Evolutionary conservation across 345 rosid species (phyloP), one percentile per base, ranked within the genome.

Genomic region (Cardamine occulta): DNA sequence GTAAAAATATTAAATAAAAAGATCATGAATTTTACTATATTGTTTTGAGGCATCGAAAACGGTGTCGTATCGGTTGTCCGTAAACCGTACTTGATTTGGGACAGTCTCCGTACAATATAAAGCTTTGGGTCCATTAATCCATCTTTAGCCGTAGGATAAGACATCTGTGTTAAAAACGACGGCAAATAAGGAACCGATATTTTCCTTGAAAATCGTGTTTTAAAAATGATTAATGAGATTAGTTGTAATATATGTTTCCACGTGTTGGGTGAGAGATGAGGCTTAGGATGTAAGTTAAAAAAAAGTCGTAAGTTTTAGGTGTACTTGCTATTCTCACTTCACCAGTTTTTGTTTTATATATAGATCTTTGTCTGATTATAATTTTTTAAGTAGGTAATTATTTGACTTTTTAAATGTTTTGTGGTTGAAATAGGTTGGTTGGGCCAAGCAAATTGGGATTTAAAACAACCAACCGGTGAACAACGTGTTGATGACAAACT

Each of bases 371-470:
- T 42, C 68, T 32, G 55, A 51, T 60, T 60, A 40, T 51, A 19
- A 39, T 29, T 51, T 39, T 6, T 6, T 49, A 49, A 29, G 13
- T 40, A 42, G 7, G 47, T 59, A 32, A 56, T 13, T 69, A 32
- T 53, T 62, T 69, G 8, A 17, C n/a, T 68, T 76, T 49, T 12
- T 52, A 31, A 8, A 44, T 69, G 32, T 73, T 74, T 63, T 60
- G 17, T 45, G 70, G 64, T 62, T 70, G 61, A 52, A 78, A 83
- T 79, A 80, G 85, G 84, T 19, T 82, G 87, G 91, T 68, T 84
- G 67, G 73, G 57, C 78, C 89, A 80, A 62, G 74, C 77, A 9
- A 71, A 79, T 53, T 79, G 44, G 32, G 81, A 75, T 47, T 14
- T 70, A 29, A 75, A 75, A 49, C 82, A 67, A 23, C 37, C 71